Evolutionary conservation across 352 stramenopile species (phyloP).

Genomic region (Pythium periplocum): DNA sequence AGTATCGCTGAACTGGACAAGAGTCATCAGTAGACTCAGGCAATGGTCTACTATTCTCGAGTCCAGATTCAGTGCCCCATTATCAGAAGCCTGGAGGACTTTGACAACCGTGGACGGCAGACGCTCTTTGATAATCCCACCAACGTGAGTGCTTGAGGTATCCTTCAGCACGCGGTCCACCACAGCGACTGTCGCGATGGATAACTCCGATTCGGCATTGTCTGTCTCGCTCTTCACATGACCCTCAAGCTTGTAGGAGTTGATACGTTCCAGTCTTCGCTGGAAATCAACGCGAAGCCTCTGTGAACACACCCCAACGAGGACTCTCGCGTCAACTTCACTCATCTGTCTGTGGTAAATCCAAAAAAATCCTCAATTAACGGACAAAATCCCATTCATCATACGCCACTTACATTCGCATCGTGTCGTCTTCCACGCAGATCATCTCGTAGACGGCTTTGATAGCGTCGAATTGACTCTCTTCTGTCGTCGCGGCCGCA

Average conservation of each 20-base stretch:
- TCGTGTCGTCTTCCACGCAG: constrained; percentile 2
- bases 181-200: no score
- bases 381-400: background rate
- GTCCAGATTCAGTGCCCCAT: constrained; percentile 4
- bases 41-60: constrained; percentile 15
- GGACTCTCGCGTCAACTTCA: constrained; percentile 18
- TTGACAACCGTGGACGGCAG: constrained; percentile 53
- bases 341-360: constrained; percentile 10
- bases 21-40: constrained; percentile 22
- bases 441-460: constrained; percentile 16
- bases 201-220: no score
- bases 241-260: constrained; percentile 6
- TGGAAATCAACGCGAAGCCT: constrained; percentile 27
- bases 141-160: no score
- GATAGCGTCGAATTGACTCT: constrained; percentile 16
- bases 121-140: constrained; percentile 24
- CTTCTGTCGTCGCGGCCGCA: constrained; percentile 17
- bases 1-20: constrained; percentile 31
- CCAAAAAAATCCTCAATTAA: background rate
- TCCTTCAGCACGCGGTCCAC: no score
- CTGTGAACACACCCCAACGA: constrained; percentile 30
- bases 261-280: constrained; percentile 32
- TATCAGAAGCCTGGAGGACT: constrained; percentile 31
- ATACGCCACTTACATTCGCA: background rate
- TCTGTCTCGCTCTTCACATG: no score